phyloP scores from a whole-genome alignment of 371 early-diverging fungal species.

The Catenaria anguillulae region DNA sequence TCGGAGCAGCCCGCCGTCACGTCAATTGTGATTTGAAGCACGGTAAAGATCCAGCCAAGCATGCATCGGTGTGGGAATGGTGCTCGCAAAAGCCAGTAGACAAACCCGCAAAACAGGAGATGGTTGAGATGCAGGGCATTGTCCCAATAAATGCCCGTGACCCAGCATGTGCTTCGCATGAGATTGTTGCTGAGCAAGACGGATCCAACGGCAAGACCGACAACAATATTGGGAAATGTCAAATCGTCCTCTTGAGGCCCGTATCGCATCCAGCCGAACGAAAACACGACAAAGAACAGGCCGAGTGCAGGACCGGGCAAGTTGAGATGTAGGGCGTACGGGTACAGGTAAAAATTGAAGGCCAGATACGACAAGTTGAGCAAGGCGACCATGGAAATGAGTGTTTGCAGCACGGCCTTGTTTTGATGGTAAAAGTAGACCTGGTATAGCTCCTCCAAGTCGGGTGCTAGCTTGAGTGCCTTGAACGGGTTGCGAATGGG shows the following conservation, averaged over 20 bases:
- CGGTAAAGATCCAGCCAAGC: background rate
- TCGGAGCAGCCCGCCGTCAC: background rate
- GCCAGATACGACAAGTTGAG: background rate
- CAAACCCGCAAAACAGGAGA: background rate
- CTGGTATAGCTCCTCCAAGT: slow-evolving; percentile 2
- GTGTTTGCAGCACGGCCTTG: background rate
- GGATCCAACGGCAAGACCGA: background rate
- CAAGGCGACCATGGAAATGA: background rate
- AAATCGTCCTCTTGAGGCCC: background rate
- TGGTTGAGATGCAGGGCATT: slow-evolving; percentile 5
- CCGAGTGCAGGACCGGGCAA: background rate
- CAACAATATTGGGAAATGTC: background rate
- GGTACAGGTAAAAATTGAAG: background rate
- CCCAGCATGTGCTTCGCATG: background rate
- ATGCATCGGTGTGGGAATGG: background rate
- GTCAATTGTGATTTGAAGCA: background rate
- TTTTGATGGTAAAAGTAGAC: slow-evolving; percentile 6
- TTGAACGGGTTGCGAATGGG: background rate
- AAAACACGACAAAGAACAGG: background rate
- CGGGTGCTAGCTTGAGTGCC: background rate
- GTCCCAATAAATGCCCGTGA: background rate
- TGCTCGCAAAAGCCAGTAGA: slow-evolving; percentile 7
- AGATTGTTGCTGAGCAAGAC: background rate
- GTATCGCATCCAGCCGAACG: background rate
- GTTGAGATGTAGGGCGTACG: background rate